Conservation (phyloP, 176 grass and related monocot species). For the Ensete ventricosum region DNA sequence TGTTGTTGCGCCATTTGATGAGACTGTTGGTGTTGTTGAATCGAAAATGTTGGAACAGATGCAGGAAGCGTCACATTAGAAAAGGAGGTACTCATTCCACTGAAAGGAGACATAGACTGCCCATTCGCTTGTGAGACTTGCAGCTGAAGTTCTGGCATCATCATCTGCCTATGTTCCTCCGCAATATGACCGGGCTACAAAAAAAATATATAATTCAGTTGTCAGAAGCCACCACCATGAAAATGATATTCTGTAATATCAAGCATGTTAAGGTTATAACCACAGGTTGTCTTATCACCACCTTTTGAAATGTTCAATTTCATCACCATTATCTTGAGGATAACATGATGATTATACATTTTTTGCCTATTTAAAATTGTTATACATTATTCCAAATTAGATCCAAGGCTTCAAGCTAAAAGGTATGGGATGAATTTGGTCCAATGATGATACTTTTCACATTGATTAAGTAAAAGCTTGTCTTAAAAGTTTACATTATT, state of each 20-base stretch:
- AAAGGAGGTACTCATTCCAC: conserved; percentile 37
- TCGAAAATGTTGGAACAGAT: conserved; percentile 66
- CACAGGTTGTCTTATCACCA: background rate
- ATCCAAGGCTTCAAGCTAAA: background rate
- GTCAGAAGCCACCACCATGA: background rate
- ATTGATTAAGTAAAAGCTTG: no score
- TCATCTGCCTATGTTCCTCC: conserved; percentile 74
- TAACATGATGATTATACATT: background rate
- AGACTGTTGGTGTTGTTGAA: conserved; percentile 51
- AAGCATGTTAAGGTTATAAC: background rate
- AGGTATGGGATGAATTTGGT: no score
- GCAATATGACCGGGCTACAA: conserved; percentile 64
- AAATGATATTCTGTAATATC: background rate
- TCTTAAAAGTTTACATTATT: no score
- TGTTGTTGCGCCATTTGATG: conserved; percentile 61
- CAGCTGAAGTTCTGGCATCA: conserved; percentile 78
- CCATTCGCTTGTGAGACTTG: conserved; percentile 59
- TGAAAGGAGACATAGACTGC: conserved; percentile 50
- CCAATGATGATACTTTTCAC: no score
- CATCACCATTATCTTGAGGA: background rate
- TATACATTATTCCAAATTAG: background rate
- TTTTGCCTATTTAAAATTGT: background rate
- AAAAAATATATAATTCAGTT: conserved; percentile 20
- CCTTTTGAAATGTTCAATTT: background rate
- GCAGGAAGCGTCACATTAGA: conserved; percentile 46